A percentile compares a stretch with the other conserved stretches of the same genome.
Conservation (phyloP, 2,329 filamentous ascomycete species). For the Colletotrichum sublineola region DNA sequence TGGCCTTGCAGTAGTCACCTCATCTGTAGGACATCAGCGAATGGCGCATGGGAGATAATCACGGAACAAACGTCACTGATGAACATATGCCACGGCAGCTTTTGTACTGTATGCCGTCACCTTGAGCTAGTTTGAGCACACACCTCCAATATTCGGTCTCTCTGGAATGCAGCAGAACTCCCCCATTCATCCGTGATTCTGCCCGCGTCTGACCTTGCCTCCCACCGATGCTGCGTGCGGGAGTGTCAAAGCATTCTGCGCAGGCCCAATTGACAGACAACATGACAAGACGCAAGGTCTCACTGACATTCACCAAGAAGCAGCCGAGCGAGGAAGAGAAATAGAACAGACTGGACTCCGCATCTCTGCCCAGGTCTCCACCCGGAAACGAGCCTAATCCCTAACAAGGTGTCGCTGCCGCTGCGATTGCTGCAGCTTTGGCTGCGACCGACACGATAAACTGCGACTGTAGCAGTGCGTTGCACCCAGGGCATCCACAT, state of each 20-base stretch:
- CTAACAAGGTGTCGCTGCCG: conserved; percentile 17
- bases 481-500: conserved; percentile 1
- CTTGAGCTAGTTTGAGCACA: conserved; percentile 12
- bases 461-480: background rate
- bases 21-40: background rate
- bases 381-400: conserved; percentile 25
- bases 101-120: conserved; percentile 22
- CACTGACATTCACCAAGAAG: conserved; percentile 4
- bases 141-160: conserved; percentile 2
- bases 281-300: conserved; percentile 1
- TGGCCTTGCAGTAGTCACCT: background rate
- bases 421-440: conserved; percentile 18
- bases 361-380: conserved; percentile 8
- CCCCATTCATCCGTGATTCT: conserved; percentile 3
- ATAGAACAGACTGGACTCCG: conserved; percentile 25
- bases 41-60: background rate
- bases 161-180: conserved; percentile 16
- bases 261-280: conserved; percentile 23
- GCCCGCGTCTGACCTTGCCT: background rate
- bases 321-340: conserved; percentile 12
- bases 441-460: conserved; percentile 3
- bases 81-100: conserved; percentile 11
- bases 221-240: background rate
- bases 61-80: conserved; percentile 13
- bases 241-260: conserved; percentile 3